Conservation (phyloP, 2,329 filamentous ascomycete genomes). For the Alternaria sp. region DNA sequence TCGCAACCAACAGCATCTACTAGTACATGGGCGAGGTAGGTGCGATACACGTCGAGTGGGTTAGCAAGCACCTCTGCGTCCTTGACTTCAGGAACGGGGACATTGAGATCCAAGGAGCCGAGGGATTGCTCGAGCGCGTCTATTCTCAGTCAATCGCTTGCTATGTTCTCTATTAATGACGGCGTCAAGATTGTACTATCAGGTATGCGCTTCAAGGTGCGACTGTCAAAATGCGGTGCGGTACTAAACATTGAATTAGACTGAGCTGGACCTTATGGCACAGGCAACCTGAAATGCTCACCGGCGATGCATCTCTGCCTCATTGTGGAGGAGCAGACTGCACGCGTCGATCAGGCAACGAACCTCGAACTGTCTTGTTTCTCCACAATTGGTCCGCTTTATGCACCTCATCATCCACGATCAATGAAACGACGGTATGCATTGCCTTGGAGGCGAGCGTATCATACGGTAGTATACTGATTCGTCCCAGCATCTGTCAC, state of each 20-base stretch:
- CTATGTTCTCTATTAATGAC: no score
- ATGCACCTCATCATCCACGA: background rate
- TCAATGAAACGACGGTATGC: background rate
- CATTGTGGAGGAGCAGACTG: background rate
- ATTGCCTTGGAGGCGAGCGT: background rate
- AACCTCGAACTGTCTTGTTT: background rate
- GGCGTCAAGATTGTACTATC: no score
- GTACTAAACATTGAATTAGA: no score
- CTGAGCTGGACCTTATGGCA: no score
- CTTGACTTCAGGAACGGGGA: no score
- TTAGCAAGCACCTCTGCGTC: conserved; percentile 27
- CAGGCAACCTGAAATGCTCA: background rate
- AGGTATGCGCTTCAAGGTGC: no score
- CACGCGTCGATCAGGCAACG: background rate
- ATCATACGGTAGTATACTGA: background rate
- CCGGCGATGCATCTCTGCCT: background rate
- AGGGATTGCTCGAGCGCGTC: conserved; percentile 18
- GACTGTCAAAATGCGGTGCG: no score
- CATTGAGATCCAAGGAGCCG: conserved; percentile 2
- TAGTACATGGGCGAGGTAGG: conserved; percentile 35
- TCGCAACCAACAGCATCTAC: conserved; percentile 26
- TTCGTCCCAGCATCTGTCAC: background rate
- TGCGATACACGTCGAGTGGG: conserved; percentile 41
- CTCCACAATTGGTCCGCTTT: background rate
- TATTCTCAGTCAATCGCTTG: conserved; percentile 14